A percentile compares a stretch with the other conserved stretches of the same genome.
Conservation (phyloP, 1,284 basidiomycete genomes). For the Xerocomus amazonicus region DNA sequence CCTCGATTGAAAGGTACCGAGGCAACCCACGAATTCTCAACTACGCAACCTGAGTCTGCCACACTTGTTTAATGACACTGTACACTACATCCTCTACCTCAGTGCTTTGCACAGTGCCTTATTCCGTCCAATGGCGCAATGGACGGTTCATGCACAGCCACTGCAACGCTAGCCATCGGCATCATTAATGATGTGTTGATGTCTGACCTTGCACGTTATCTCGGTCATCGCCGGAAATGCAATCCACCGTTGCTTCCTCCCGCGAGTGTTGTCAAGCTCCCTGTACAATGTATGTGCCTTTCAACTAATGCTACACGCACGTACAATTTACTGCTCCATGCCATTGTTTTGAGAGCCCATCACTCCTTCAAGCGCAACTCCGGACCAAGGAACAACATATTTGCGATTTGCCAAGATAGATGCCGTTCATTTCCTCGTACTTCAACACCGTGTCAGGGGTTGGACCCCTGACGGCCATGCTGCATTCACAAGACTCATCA, state of each 20-base stretch:
- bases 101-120: constrained; percentile 7
- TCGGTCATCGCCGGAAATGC: constrained; percentile 20
- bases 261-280: constrained; percentile 22
- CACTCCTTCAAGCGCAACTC: constrained; percentile 1
- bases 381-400: constrained; percentile 13
- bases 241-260: constrained; percentile 13
- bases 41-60: neutral
- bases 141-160: constrained; percentile 15
- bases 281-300: neutral
- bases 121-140: constrained; percentile 14
- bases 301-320: neutral
- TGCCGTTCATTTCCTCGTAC: constrained; percentile 29
- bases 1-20: constrained; percentile 18
- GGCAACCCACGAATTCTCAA: constrained; percentile 4
- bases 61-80: constrained; percentile 7
- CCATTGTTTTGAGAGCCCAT: too few species aligned
- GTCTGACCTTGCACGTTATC: constrained; percentile 20
- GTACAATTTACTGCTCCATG: too few species aligned
- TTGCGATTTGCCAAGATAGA: constrained; percentile 17
- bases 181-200: constrained; percentile 7
- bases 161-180: neutral
- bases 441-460: constrained; percentile 18
- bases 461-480: constrained; percentile 28
- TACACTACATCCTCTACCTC: neutral
- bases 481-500: constrained; percentile 21